Percentiles rank a stretch among this genome's conserved stretches.
phyloP scores from a whole-genome alignment of 2,329 filamentous ascomycete species.

The Apiospora arundinis region DNA sequence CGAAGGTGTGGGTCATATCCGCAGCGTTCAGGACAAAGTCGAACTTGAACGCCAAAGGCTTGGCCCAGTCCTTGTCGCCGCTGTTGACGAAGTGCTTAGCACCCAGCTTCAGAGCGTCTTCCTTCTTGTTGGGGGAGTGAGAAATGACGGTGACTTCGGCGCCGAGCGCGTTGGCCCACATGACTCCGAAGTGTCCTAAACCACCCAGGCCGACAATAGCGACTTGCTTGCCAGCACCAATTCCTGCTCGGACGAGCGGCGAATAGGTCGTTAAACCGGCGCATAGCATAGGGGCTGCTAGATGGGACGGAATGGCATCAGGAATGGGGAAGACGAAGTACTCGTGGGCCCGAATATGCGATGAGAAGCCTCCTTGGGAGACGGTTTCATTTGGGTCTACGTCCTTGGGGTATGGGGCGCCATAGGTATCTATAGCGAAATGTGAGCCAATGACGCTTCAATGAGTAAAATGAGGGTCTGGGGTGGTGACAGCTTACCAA shows the following conservation, averaged over 20 bases:
- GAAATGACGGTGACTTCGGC: conserved; percentile 71
- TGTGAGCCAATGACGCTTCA: not conserved
- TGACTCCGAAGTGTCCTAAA: conserved; percentile 74
- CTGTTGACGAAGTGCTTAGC: conserved; percentile 61
- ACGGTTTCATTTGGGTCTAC: conserved; percentile 60
- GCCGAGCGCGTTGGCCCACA: conserved; percentile 74
- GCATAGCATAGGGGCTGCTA: conserved; percentile 74
- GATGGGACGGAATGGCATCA: conserved; percentile 54
- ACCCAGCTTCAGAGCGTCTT: conserved; percentile 67
- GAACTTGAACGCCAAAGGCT: conserved; percentile 57
- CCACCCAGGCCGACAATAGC: conserved; percentile 77
- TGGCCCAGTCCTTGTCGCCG: conserved; percentile 61
- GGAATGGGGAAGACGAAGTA: conserved; percentile 68
- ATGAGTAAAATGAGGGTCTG: not conserved
- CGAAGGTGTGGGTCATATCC: conserved; percentile 59
- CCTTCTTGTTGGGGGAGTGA: conserved; percentile 62
- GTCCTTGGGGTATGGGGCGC: conserved; percentile 62
- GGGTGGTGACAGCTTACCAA: conserved; percentile 40
- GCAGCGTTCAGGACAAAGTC: conserved; percentile 59
- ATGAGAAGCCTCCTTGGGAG: conserved; percentile 69
- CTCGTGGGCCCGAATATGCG: conserved; percentile 56
- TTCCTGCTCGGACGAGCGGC: conserved; percentile 69
- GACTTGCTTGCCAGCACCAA: conserved; percentile 73
- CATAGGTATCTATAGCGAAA: conserved; percentile 59
- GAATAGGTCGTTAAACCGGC: conserved; percentile 77